Evolutionary conservation across 2,329 filamentous ascomycete genomes (phyloP).

Genomic region (Sarocladium kiliense): DNA sequence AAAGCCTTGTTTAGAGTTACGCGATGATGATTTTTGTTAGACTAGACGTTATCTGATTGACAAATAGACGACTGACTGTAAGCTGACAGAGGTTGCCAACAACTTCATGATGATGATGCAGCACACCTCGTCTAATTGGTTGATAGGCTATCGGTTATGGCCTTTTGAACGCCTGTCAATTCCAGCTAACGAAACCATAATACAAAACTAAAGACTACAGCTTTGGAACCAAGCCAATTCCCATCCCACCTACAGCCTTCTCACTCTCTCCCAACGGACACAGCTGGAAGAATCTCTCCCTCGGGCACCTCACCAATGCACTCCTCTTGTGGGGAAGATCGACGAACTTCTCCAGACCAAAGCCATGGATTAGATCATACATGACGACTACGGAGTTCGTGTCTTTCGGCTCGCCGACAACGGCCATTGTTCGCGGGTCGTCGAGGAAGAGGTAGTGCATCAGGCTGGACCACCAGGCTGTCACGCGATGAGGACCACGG

Average conservation of each 20-base stretch:
- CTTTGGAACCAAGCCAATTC: conserved; percentile 49
- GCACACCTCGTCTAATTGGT: too few species aligned
- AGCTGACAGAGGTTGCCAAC: too few species aligned
- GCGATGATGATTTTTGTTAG: too few species aligned
- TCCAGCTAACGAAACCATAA: too few species aligned
- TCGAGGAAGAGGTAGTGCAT: conserved; percentile 61
- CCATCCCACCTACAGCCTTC: conserved; percentile 49
- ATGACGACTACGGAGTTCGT: conserved; percentile 65
- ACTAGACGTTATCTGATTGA: background rate
- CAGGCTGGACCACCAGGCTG: conserved; percentile 56
- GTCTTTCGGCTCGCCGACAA: conserved; percentile 67
- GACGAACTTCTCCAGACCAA: conserved; percentile 66
- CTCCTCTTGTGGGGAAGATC: conserved; percentile 69
- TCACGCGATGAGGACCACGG: conserved; percentile 55
- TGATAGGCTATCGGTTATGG: too few species aligned
- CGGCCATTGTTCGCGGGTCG: conserved; percentile 50
- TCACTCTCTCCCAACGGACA: conserved; percentile 53
- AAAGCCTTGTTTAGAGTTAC: too few species aligned
- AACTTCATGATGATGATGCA: too few species aligned
- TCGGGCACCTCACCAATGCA: conserved; percentile 58
- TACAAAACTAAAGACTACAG: too few species aligned
- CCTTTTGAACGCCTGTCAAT: too few species aligned
- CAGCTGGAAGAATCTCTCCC: conserved; percentile 66
- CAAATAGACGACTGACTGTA: background rate
- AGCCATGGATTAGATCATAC: conserved; percentile 71